These are phyloP conservation scores for Globisporangium megalacanthum DNA, from an alignment of 352 stramenopile species.

Conservation along the genomic window DNA sequence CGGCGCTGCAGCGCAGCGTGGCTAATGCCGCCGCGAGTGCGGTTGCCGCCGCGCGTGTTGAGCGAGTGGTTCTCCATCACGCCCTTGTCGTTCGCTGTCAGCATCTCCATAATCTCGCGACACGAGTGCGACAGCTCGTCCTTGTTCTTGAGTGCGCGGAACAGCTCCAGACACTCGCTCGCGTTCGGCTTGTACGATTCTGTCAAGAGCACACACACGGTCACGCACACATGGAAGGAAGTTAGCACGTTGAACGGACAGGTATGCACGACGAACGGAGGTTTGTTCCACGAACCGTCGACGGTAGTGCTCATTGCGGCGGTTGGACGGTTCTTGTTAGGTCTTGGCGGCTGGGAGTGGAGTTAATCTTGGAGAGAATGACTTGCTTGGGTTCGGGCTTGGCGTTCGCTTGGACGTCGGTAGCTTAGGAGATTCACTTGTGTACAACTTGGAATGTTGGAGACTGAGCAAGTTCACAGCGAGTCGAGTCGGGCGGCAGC, in stretches of 20 bases:
- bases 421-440: too few relatives aligned
- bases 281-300: slow-evolving; percentile 18
- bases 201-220: slow-evolving; percentile 1
- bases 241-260: too few relatives aligned
- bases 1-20: slow-evolving; percentile 71
- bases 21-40: slow-evolving; percentile 55
- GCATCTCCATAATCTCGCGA: slow-evolving; percentile 71
- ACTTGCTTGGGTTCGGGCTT: too few relatives aligned
- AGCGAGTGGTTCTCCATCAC: slow-evolving; percentile 66
- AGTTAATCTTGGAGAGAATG: too few relatives aligned
- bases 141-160: slow-evolving; percentile 73
- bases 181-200: slow-evolving; percentile 26
- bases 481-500: not conserved
- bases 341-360: not conserved
- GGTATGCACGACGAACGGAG: too few relatives aligned
- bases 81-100: slow-evolving; percentile 55
- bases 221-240: too few relatives aligned
- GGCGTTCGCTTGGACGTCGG: too few relatives aligned
- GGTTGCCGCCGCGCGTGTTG: slow-evolving; percentile 57
- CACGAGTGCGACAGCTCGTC: slow-evolving; percentile 66
- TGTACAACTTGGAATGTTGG: slow-evolving; percentile 4
- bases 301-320: slow-evolving; percentile 26
- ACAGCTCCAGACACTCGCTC: slow-evolving; percentile 65
- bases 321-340: not conserved
- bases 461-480: slow-evolving; percentile 6